Conservation (phyloP, 768 basidiomycete species). For the Agrocybe chaxingu region DNA sequence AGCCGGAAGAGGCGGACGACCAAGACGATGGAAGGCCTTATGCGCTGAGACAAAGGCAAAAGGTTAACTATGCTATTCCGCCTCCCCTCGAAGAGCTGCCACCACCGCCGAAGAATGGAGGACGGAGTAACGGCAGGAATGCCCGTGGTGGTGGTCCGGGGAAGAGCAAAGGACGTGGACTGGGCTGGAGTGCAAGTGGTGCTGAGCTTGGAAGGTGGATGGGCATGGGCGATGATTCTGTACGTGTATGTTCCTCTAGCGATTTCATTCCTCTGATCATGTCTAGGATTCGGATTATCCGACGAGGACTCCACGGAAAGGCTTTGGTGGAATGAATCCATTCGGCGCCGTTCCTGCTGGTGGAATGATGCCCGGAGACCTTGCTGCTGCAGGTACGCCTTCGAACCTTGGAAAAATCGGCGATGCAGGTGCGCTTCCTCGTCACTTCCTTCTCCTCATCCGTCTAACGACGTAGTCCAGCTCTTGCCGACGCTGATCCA, state of each 20-base stretch:
- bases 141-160: conserved; percentile 31
- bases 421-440: conserved; percentile 54
- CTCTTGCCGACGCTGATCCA: conserved; percentile 92
- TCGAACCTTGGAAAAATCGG: conserved; percentile 85
- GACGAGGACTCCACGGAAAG: conserved; percentile 67
- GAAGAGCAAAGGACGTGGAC: conserved; percentile 37
- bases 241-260: conserved; percentile 22
- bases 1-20: conserved; percentile 42
- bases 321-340: conserved; percentile 50
- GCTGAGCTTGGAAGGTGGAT: conserved; percentile 78
- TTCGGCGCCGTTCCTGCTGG: conserved; percentile 50
- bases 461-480: conserved; percentile 26
- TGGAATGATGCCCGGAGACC: conserved; percentile 59
- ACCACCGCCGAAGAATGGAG: conserved; percentile 36
- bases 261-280: not conserved
- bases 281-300: conserved; percentile 68
- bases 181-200: conserved; percentile 78
- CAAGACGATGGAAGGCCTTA: conserved; percentile 62
- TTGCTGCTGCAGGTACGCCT: conserved; percentile 74
- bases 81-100: conserved; percentile 74
- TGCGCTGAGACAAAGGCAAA: conserved; percentile 57
- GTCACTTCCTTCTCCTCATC: conserved; percentile 12
- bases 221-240: conserved; percentile 76
- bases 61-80: conserved; percentile 79
- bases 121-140: conserved; percentile 26